Conservation (phyloP, 768 basidiomycete species). For the Amanita polypyramis region DNA sequence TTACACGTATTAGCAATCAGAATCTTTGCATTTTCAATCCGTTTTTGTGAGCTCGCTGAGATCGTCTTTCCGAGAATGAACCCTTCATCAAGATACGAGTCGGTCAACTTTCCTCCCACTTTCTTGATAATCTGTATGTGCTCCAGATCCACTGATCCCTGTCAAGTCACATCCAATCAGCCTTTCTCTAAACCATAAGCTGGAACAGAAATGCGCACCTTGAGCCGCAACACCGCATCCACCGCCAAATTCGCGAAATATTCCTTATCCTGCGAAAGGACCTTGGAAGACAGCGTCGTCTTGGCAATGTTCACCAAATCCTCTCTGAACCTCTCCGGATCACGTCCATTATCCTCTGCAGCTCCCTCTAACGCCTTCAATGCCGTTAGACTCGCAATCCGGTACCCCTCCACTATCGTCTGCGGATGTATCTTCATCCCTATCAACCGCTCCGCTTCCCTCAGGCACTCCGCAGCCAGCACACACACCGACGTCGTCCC, state of each 20-base stretch:
- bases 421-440: constrained; percentile 92
- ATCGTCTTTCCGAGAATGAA: constrained; percentile 98
- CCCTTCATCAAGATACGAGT: constrained; percentile 97
- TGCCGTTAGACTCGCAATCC: constrained; percentile 82
- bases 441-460: constrained; percentile 95
- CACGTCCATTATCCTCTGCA: constrained; percentile 74
- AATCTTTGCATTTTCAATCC: constrained; percentile 90
- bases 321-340: constrained; percentile 66
- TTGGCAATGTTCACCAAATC: constrained; percentile 96
- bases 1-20: constrained; percentile 96
- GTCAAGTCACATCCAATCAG: constrained; percentile 7
- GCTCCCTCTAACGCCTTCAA: constrained; percentile 75
- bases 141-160: constrained; percentile 95
- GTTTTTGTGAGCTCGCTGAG: constrained; percentile 89
- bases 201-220: constrained; percentile 33
- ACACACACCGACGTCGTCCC: constrained; percentile 91
- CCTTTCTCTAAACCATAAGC: background rate
- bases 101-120: constrained; percentile 96
- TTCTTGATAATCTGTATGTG: constrained; percentile 99
- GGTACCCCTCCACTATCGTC: constrained; percentile 94
- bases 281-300: constrained; percentile 93
- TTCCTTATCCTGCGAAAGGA: constrained; percentile 91
- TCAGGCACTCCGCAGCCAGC: constrained; percentile 78
- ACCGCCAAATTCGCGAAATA: constrained; percentile 98
- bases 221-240: constrained; percentile 87